Evolutionary conservation across 352 stramenopile genomes (phyloP).

Genomic region (Lagenidium sp.): DNA sequence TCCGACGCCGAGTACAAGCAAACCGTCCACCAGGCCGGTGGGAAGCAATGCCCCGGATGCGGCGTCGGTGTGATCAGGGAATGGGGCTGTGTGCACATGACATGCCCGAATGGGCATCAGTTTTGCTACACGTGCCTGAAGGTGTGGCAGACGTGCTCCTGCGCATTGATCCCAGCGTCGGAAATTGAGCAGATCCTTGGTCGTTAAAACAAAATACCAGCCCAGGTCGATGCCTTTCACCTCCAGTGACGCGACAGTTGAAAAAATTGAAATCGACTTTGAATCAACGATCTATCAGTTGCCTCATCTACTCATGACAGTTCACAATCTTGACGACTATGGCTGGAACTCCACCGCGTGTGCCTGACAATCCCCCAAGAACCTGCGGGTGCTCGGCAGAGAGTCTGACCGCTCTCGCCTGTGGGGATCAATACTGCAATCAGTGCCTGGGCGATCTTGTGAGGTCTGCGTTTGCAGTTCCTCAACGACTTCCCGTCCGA

Average conservation of each 20-base stretch:
- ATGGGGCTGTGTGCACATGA: slow-evolving; percentile 75
- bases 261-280: too few species aligned
- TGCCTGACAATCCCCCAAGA: too few species aligned
- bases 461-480: slow-evolving; percentile 9
- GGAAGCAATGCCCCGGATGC: slow-evolving; percentile 69
- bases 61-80: slow-evolving; percentile 63
- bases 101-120: slow-evolving; percentile 55
- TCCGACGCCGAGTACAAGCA: slow-evolving; percentile 56
- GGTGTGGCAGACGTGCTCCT: slow-evolving; percentile 42
- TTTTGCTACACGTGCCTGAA: slow-evolving; percentile 70
- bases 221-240: too few species aligned
- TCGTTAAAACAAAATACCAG: slow-evolving; percentile 12
- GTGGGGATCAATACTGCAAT: slow-evolving; percentile 18
- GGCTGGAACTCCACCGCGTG: too few species aligned
- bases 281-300: too few species aligned
- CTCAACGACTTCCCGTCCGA: slow-evolving; percentile 19
- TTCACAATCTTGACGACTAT: too few species aligned
- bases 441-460: slow-evolving; percentile 24
- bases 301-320: too few species aligned
- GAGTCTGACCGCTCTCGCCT: too few species aligned
- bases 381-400: too few species aligned
- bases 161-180: slow-evolving; percentile 41
- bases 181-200: slow-evolving; percentile 44
- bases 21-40: slow-evolving; percentile 27
- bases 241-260: too few species aligned